phyloP scores from a whole-genome alignment of 1,284 basidiomycete genomes.

The Fistulinella staudtii region DNA sequence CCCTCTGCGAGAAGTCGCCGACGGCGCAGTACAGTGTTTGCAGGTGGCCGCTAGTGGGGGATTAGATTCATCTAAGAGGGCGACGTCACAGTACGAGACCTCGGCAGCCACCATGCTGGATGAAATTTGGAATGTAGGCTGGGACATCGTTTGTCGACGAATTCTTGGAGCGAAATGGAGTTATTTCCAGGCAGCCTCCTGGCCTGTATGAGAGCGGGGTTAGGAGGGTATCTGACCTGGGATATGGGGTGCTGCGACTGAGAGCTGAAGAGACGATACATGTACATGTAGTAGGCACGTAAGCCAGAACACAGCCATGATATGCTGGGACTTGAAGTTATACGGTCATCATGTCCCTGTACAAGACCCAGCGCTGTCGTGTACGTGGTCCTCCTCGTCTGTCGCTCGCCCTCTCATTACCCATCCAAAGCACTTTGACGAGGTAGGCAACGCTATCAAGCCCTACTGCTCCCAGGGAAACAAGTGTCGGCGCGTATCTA shows the following conservation, averaged over 20 bases:
- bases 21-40: constrained; percentile 69
- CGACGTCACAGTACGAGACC: constrained; percentile 36
- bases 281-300: constrained; percentile 3
- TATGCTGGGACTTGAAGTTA: too few relatives aligned
- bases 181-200: constrained; percentile 24
- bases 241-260: constrained; percentile 20
- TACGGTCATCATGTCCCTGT: constrained; percentile 27
- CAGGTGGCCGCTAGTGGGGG: constrained; percentile 54
- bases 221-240: constrained; percentile 35
- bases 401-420: constrained; percentile 8
- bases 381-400: constrained; percentile 30
- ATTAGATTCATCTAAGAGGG: constrained; percentile 8
- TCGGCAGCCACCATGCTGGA: constrained; percentile 69
- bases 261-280: constrained; percentile 32
- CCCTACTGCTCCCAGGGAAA: constrained; percentile 45
- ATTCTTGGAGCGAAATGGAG: constrained; percentile 42
- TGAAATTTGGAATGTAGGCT: constrained; percentile 52
- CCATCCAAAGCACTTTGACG: constrained; percentile 41
- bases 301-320: not conserved
- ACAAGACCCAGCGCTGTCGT: constrained; percentile 47
- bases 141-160: constrained; percentile 56
- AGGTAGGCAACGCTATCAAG: constrained; percentile 37
- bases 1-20: constrained; percentile 70
- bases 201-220: constrained; percentile 38
- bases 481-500: constrained; percentile 42